Evolutionary conservation across 2,329 filamentous ascomycete species (phyloP).

Genomic region (Incumbomyces lentus): DNA sequence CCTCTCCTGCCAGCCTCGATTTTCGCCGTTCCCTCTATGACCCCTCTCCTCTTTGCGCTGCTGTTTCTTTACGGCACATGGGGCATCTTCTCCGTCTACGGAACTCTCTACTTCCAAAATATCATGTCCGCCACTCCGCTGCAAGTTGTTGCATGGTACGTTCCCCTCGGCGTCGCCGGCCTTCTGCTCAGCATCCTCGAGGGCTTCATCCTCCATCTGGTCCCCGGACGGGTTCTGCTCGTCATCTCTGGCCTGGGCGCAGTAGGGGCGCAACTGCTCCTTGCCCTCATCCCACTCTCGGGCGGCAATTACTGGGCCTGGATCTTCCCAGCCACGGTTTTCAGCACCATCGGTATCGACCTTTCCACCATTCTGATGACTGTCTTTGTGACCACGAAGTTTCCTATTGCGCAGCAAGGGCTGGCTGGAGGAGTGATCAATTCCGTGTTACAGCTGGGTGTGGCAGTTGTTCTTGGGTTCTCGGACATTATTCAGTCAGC

Average conservation of each 20-base stretch:
- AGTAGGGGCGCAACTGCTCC: slow-evolving; percentile 48
- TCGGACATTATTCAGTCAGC: slow-evolving; percentile 50
- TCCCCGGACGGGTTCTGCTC: slow-evolving; percentile 53
- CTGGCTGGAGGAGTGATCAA: slow-evolving; percentile 62
- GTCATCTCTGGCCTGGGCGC: slow-evolving; percentile 51
- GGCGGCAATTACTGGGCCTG: slow-evolving; percentile 56
- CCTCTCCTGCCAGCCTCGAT: too few relatives aligned
- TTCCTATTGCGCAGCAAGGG: slow-evolving; percentile 44
- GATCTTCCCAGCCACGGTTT: slow-evolving; percentile 54
- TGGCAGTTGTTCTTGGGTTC: slow-evolving; percentile 60
- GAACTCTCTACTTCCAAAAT: slow-evolving; percentile 50
- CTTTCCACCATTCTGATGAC: slow-evolving; percentile 28
- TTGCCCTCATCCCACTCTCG: slow-evolving; percentile 50
- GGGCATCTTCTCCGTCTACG: slow-evolving; percentile 58
- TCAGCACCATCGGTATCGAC: slow-evolving; percentile 61
- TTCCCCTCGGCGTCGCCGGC: slow-evolving; percentile 57
- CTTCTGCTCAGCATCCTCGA: slow-evolving; percentile 52
- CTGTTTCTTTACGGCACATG: slow-evolving; percentile 58
- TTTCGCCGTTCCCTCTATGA: slow-evolving; percentile 51
- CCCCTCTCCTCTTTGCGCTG: slow-evolving; percentile 47
- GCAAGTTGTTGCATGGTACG: slow-evolving; percentile 57
- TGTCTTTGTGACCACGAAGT: too few relatives aligned
- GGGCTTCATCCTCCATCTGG: slow-evolving; percentile 53
- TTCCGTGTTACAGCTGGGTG: slow-evolving; percentile 57
- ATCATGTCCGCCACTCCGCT: slow-evolving; percentile 50